Base-by-base conservation (phyloP, 805 yeast genomes). In the Yamadazyma phyllophila region DNA sequence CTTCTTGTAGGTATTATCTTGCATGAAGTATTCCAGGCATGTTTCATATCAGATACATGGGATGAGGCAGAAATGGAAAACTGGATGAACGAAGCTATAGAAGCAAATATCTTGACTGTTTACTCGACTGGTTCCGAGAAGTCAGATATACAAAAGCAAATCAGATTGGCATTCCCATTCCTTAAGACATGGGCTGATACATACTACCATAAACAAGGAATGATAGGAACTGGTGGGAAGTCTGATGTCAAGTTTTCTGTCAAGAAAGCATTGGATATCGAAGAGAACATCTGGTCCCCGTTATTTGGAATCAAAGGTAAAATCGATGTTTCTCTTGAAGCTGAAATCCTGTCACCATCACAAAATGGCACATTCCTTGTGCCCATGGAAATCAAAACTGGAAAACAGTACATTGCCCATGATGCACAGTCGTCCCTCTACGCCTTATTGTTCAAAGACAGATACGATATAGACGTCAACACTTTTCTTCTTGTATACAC, bases 351-450 rank as follows among this genome's bases (percentile, higher is more conserved):
- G 36, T 52, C 59, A 5, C 57, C 61, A 11, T 17, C 8, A 10
- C 42, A 45, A 10, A 32, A 49, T 10, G 51, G 47, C 7, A 77
- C 70, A 29, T 73, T 59, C 44, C 74, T 89, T 10, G 76, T 82
- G 1, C 98, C 97, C 0, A 70, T 94, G 67, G 99, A 94, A 60
- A 81, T 94, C 47, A 94, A 94, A 60, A 89, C 98, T 0, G 97
- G 98, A 0, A 65, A 73, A 27, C 80, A 78, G 39, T 72, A 81
- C 32, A 61, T 84, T 4, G 64, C 83, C 2, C 97, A 94, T 61
- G 81, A 85, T 41, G 96, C 96, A 0, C 99, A 94, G 61, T 85
- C 94, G 0, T 76, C 91, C 0, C 67, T 94, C 6, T 94, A 94
- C 59, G 82, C 96, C 0, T 65, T 92, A 12, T 65, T 94, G 46